Percentiles rank a stretch among this genome's conserved stretches.
phyloP scores from a whole-genome alignment of 371 early-diverging fungal species.

The Gilbertella persicaria region DNA sequence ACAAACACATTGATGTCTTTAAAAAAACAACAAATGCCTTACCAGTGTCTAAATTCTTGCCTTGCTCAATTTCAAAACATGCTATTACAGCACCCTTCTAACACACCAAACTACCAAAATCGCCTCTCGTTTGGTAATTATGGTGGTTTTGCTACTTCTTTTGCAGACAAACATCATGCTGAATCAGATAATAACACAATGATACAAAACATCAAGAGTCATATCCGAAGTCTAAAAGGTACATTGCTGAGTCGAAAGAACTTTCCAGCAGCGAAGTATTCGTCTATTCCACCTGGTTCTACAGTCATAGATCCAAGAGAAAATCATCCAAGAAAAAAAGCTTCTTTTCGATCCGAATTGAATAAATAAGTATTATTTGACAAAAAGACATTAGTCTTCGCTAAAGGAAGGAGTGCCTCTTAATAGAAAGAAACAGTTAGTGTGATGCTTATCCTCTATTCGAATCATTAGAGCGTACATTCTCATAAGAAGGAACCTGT shows the following conservation, averaged over 20 bases:
- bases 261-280: conserved; percentile 18
- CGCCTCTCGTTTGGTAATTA: conserved; percentile 1
- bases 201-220: conserved; percentile 31
- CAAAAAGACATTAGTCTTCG: too few relatives aligned
- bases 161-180: conserved; percentile 8
- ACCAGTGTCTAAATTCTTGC: too few relatives aligned
- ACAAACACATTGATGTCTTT: too few relatives aligned
- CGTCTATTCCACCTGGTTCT: neutral
- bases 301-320: neutral
- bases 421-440: too few relatives aligned
- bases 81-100: neutral
- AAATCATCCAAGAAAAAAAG: conserved; percentile 20
- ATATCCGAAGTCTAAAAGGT: conserved; percentile 34
- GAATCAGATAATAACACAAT: neutral
- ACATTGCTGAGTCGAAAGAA: conserved; percentile 28
- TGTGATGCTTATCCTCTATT: too few relatives aligned
- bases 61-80: neutral
- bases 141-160: conserved; percentile 10
- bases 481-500: too few relatives aligned
- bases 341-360: conserved; percentile 11
- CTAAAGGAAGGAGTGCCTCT: neutral
- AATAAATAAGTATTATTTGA: too few relatives aligned
- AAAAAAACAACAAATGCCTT: too few relatives aligned
- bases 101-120: neutral
- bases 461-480: too few relatives aligned